Base-by-base conservation (phyloP, 805 yeast species). In the Lipomyces sp. region DNA sequence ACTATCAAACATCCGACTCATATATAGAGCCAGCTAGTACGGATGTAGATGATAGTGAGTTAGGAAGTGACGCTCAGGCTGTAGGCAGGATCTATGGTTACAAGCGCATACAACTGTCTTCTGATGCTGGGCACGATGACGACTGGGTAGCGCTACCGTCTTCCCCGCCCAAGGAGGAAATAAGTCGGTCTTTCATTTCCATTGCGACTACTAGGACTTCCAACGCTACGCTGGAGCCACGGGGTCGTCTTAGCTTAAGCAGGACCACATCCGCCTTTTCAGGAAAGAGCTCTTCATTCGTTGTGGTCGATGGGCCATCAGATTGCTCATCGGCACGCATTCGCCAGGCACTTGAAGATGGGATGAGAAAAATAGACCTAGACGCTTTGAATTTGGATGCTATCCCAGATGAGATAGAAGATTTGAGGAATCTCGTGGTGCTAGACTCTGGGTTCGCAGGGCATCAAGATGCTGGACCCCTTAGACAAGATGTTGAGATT, bases 381-480 rank as follows among this genome's bases (percentile, higher is more conserved):
- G 67, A 67, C 48, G 64, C 67, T 13, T 62, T 69, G n/a, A 73
- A 71, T 6, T 63, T 80, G 13, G 59, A 56, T 0, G 66, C 71
- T 34, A 69, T 80, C 7, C 83, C 83, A 0, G 68, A 60, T 7
- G 80, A 77, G 35, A 69, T 79, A 54, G 71, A 64, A 5, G 82
- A 80, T 60, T 72, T 80, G 53, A 66, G 68, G 39, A 69, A 74
- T 59, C 65, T 77, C 37, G 77, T 77, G 6, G 51, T 61, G n/a
- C 29, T 62, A 13, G 53, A 13, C 3, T 29, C 55, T 4, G 56
- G 60, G 8, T 64, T 32, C 50, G 66, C 33, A 64, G 58, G 57
- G 48, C 56, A 18, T 29, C 32, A 32, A 30, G 65, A 57, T n/a
- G 69, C 64, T 10, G 72, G 69, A 30, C 65, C 74, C 18, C 64